Conservation (phyloP, 768 basidiomycete species). For the Dioszegia hungarica region DNA sequence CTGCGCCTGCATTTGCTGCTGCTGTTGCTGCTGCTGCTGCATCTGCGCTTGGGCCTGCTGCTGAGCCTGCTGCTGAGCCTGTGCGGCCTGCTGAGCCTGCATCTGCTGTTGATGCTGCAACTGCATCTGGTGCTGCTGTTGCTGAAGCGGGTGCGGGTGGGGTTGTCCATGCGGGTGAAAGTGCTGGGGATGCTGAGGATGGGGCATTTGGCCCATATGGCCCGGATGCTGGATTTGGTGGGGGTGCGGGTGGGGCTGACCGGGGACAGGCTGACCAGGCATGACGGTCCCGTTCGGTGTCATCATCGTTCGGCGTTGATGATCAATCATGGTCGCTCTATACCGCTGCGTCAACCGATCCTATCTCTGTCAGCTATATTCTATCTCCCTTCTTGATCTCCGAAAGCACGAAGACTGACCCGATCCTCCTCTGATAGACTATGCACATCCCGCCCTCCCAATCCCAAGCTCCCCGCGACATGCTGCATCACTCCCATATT, state of each 20-base stretch:
- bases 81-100: background rate
- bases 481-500: conserved; percentile 25
- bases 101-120: conserved; percentile 15
- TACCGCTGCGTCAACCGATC: conserved; percentile 31
- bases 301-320: conserved; percentile 31
- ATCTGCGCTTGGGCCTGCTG: background rate
- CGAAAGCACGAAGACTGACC: conserved; percentile 14
- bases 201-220: background rate
- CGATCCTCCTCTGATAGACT: conserved; percentile 30
- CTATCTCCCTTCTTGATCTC: background rate
- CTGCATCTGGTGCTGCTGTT: conserved; percentile 3
- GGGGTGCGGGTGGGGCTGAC: background rate
- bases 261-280: conserved; percentile 1
- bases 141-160: background rate
- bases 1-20: conserved; percentile 8
- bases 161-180: background rate
- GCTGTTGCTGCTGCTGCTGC: conserved; percentile 12
- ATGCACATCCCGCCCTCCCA: conserved; percentile 30
- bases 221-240: conserved; percentile 5
- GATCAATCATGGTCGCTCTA: conserved; percentile 17
- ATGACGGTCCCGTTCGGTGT: conserved; percentile 10
- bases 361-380: conserved; percentile 13
- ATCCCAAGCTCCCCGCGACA: conserved; percentile 22
- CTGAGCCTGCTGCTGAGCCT: conserved; percentile 8
- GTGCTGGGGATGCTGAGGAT: conserved; percentile 7